Conservation (phyloP, 331 rosid species). For the Ulmus americana region DNA sequence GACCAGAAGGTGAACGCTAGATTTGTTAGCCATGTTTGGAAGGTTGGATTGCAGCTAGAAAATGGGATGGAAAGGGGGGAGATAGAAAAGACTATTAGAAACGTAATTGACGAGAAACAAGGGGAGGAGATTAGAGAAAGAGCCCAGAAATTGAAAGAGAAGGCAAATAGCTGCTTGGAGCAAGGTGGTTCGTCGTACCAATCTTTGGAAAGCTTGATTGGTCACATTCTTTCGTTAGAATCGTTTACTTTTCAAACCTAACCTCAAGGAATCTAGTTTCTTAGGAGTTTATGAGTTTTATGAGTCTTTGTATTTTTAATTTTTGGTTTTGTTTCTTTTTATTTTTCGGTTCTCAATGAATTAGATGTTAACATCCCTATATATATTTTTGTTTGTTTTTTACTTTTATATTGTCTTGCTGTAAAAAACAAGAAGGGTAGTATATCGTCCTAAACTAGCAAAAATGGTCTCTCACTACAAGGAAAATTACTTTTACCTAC, state of each 20-base stretch:
- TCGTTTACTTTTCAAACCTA: conserved; percentile 2
- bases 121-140: background rate
- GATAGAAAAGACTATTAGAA: conserved; percentile 3
- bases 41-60: conserved; percentile 18
- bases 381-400: too few relatives aligned
- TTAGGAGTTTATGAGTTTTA: too few relatives aligned
- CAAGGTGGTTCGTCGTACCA: background rate
- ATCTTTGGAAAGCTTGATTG: conserved; percentile 1
- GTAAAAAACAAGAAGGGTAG: too few relatives aligned
- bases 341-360: too few relatives aligned
- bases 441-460: too few relatives aligned
- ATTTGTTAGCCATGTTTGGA: conserved; percentile 18
- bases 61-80: conserved; percentile 4
- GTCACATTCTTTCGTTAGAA: background rate
- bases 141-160: conserved; percentile 3
- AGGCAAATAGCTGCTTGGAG: background rate
- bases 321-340: too few relatives aligned
- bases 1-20: conserved; percentile 18
- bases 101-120: conserved; percentile 1
- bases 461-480: too few relatives aligned
- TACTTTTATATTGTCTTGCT: too few relatives aligned
- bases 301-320: too few relatives aligned
- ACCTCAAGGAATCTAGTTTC: background rate
- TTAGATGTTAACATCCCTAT: too few relatives aligned
- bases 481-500: too few relatives aligned